Base-by-base conservation (phyloP, 176 grass and related monocot species). In the Bolboschoenus planiculmis region DNA sequence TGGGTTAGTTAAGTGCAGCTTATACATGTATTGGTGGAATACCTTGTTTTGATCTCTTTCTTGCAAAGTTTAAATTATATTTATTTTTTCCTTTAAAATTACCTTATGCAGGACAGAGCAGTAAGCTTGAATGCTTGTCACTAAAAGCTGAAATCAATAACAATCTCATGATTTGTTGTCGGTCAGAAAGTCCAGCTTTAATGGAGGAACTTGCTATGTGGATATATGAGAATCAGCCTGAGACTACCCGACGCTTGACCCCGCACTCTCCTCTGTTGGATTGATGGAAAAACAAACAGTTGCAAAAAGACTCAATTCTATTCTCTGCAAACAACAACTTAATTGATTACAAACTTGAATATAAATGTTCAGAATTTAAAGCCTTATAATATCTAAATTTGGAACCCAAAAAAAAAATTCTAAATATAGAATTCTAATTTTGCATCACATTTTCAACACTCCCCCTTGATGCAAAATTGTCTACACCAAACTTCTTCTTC, bases 41-140 rank as follows among this genome's bases (percentile, higher is more conserved):
- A 27, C 44, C 42, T 75, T 50, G 11, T 33, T 76, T 76, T 51
- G 23, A 75, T 75, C 7, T 13, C 46, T 51, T 76, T 31, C 44
- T 18, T 31, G 26, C 43, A 18, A 51, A 42, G 65, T 70, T 23
- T 10, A 43, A 70, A 31, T 51, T 50, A 18, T 81, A 42, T 66
- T 80, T 79, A 40, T 24, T 47, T 62, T 71, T n/a, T 56, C 34
- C 10, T 86, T 60, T 23, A 6, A 56, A 60, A 65, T 33, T 89
- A 47, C 20, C 8, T 89, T 89, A 47, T 91, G 84, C 96, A 99
- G 96, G 91, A 78, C 87, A 99, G 77, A 93, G 96, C 77, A 92
- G 92, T 89, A 99, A 99, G 78, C 86, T 99, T 59, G 96, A 99
- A 75, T 99, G 96, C 82, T 91, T 93, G 62, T 87, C 77, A 1